Base-by-base conservation (phyloP, 2,329 filamentous ascomycete genomes). In the Alternaria sp. region DNA sequence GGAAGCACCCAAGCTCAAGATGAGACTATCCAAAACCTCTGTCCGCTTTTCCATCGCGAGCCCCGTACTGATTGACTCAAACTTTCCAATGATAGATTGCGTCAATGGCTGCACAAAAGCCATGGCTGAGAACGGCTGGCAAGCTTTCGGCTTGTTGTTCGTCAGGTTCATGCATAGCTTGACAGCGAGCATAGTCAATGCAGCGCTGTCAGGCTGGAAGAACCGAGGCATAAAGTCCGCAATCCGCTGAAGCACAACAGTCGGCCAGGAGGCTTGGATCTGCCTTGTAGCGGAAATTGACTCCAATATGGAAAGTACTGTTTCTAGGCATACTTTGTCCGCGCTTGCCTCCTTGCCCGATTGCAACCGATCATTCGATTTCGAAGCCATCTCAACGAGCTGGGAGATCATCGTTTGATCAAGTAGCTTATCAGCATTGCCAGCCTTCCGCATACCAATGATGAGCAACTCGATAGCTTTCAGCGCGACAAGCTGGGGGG, bases 121-220 rank as follows among this genome's bases (percentile, higher is more conserved):
- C 3, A 61, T 79, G 71, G 43, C 82, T 75, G 90, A 86, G 71
- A 97, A 93, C 4, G 87, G 82, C 28, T 88, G 86, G 44, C 92
- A 93, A 12, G 92, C 89, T 13, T 84, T 83, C 0, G 86, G 81
- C 65, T 92, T 91, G 70, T 93, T 92, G 81, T 97, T 97, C 9
- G 93, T 96, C 54, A 94, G 86, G 72, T 97, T 97, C 66, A 97
- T 86, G 36, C 92, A 90, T 5, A 97, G 85, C 60, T 92, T 89
- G 50, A 95, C 82, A 26, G 88, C 81, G 17, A 88, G 78, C 77
- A 82, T 74, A 17, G 70, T 70, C 26, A 69, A 71, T 9, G 69
- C 64, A 51, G 63, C 23, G 11, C 54, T 64, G 4, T 62, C 65
- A 23, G 61, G 57, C 19, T 68, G 50, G 32, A 79, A 74, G 45